Evolutionary conservation across 495 filamentous ascomycete genomes (phyloP).

Genomic region (Talaromyces thailandensis): DNA sequence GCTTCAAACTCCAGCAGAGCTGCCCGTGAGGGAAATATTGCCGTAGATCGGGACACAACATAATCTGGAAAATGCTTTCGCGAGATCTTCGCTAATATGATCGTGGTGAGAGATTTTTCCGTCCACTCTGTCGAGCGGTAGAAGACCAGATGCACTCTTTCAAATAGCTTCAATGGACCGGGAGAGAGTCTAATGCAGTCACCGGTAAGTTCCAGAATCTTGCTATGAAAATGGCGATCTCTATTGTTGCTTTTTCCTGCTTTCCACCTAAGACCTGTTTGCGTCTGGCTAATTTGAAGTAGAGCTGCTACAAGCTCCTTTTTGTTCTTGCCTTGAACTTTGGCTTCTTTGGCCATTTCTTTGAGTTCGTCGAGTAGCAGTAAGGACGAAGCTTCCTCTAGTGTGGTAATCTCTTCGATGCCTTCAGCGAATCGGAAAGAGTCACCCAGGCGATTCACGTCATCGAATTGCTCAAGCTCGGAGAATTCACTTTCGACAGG

Average conservation of each 20-base stretch:
- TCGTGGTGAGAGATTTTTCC: slow-evolving; percentile 89
- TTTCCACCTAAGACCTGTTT: slow-evolving; percentile 59
- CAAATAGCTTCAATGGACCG: slow-evolving; percentile 72
- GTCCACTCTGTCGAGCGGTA: slow-evolving; percentile 97
- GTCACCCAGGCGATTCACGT: slow-evolving; percentile 32
- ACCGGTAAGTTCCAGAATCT: slow-evolving; percentile 74
- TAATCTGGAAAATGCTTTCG: slow-evolving; percentile 83
- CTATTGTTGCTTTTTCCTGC: slow-evolving; percentile 45
- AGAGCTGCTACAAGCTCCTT: slow-evolving; percentile 65
- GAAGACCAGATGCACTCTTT: slow-evolving; percentile 90
- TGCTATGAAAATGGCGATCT: slow-evolving; percentile 56
- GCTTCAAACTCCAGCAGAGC: slow-evolving; percentile 83
- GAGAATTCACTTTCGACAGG: slow-evolving; percentile 27
- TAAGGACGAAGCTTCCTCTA: slow-evolving; percentile 80
- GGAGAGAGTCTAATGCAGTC: slow-evolving; percentile 74
- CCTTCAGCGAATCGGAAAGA: slow-evolving; percentile 72
- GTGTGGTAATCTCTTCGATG: slow-evolving; percentile 61
- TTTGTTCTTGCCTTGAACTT: slow-evolving; percentile 85
- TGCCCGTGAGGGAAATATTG: slow-evolving; percentile 72
- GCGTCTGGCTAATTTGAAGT: slow-evolving; percentile 58
- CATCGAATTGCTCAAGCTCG: slow-evolving; percentile 36
- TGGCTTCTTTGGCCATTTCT: slow-evolving; percentile 73
- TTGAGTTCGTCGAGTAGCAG: slow-evolving; percentile 83
- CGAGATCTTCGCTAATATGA: slow-evolving; percentile 85
- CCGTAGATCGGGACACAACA: slow-evolving; percentile 80